phyloP scores from a whole-genome alignment of 2,329 filamentous ascomycete species.

The Phaeosphaeriaceae sp. region DNA sequence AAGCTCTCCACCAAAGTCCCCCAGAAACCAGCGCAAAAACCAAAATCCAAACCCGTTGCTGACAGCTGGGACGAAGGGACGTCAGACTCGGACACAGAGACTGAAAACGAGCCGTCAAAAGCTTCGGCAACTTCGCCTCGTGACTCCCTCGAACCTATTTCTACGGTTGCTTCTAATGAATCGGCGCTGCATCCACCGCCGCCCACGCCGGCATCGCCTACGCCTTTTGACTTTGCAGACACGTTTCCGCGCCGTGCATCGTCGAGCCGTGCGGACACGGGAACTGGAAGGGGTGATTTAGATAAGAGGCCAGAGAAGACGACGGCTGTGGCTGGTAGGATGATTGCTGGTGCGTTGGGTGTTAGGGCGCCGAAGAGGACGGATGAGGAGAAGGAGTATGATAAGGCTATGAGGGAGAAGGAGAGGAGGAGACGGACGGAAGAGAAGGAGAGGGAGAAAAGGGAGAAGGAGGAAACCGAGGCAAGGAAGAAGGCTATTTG shows the following conservation, averaged over 20 bases:
- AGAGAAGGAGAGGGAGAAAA: conserved; percentile 70
- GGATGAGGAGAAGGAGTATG: conserved; percentile 87
- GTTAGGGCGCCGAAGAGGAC: conserved; percentile 80
- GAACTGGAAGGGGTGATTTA: conserved; percentile 27
- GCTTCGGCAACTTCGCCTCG: conserved; percentile 20
- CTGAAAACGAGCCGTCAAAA: conserved; percentile 29
- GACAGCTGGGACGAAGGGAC: conserved; percentile 83
- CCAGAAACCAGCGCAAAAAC: conserved; percentile 38
- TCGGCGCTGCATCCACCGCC: conserved; percentile 38
- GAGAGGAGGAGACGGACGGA: conserved; percentile 78
- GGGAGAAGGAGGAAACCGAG: conserved; percentile 69
- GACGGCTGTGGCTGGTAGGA: conserved; percentile 83
- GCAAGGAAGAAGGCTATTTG: conserved; percentile 84
- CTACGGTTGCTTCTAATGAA: conserved; percentile 14
- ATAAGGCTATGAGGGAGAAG: conserved; percentile 80
- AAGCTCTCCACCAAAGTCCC: conserved; percentile 43
- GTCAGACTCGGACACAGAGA: conserved; percentile 45
- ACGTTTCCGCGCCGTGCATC: conserved; percentile 22
- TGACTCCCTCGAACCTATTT: conserved; percentile 26
- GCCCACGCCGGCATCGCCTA: conserved; percentile 45
- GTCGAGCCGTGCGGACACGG: conserved; percentile 24
- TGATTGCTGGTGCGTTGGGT: conserved; percentile 90
- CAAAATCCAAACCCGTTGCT: conserved; percentile 55
- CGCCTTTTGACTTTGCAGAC: conserved; percentile 42
- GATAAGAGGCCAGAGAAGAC: conserved; percentile 80